Evolutionary conservation across 257 asterid species (phyloP).

Genomic region (Apocynum venetum): DNA sequence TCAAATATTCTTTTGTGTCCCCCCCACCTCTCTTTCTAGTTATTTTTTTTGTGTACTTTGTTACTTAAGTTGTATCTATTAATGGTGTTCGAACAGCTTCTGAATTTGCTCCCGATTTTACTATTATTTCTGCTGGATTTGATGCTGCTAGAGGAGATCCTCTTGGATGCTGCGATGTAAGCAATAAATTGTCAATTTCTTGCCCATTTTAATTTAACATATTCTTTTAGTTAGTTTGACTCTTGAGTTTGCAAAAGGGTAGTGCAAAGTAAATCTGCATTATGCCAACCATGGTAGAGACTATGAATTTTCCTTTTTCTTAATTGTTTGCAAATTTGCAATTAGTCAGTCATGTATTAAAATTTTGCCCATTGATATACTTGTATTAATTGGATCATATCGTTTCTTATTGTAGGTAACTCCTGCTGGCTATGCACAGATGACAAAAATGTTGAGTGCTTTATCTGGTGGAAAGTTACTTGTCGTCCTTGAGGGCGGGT

Average conservation of each 20-base stretch:
- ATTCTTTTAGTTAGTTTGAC: neutral
- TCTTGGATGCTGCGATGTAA: constrained; percentile 97
- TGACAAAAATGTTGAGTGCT: constrained; percentile 75
- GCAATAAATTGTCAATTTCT: neutral
- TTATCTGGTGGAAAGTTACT: constrained; percentile 85
- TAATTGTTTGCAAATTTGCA: neutral
- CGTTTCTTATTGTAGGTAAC: constrained; percentile 53
- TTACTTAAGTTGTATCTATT: constrained; percentile 7
- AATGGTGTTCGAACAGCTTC: constrained; percentile 53
- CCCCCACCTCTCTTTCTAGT: neutral
- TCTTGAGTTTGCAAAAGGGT: neutral
- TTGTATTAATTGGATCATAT: neutral
- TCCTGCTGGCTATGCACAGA: constrained; percentile 85
- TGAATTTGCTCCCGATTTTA: constrained; percentile 84
- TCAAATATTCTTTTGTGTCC: neutral
- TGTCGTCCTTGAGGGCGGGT: constrained; percentile 99
- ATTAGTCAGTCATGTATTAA: neutral
- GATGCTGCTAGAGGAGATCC: constrained; percentile 99
- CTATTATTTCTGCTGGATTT: constrained; percentile 97
- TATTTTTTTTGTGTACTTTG: neutral
- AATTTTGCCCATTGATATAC: neutral
- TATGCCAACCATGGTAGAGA: neutral
- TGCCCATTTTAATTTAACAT: neutral
- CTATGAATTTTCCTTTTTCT: neutral
- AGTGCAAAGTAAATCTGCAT: neutral